A percentile compares a stretch with the other conserved stretches of the same genome.
Conservation (phyloP, 805 yeast genomes). For the Starmerella scarabaei region DNA sequence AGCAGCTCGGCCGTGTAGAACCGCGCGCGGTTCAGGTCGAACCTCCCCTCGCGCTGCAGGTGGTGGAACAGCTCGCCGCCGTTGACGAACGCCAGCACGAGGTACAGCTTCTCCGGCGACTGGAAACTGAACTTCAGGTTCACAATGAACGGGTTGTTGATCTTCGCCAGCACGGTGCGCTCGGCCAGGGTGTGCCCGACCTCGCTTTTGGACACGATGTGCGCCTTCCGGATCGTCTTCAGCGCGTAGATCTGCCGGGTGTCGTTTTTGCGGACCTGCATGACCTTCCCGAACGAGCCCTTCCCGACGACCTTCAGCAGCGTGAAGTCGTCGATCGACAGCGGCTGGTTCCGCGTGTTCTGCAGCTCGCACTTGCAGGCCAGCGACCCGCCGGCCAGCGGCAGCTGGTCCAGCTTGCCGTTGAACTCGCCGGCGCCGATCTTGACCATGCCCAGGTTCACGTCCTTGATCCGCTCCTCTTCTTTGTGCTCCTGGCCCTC, state of each 20-base stretch:
- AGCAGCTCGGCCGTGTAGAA: slow-evolving; percentile 90
- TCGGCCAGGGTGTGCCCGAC: slow-evolving; percentile 95
- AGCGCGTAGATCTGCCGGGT: slow-evolving; percentile 90
- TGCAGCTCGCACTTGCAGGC: slow-evolving; percentile 20
- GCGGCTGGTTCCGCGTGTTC: slow-evolving; percentile 33
- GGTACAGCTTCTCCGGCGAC: slow-evolving; percentile 84
- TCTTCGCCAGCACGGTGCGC: slow-evolving; percentile 85
- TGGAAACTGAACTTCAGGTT: slow-evolving; percentile 94
- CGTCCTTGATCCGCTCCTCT: slow-evolving; percentile 39
- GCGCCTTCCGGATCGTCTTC: slow-evolving; percentile 86
- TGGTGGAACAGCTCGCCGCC: slow-evolving; percentile 97
- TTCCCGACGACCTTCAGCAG: slow-evolving; percentile 90
- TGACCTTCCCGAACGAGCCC: slow-evolving; percentile 96
- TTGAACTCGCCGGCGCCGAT: slow-evolving; percentile 20
- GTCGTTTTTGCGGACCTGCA: slow-evolving; percentile 95
- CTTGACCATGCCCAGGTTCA: slow-evolving; percentile 15
- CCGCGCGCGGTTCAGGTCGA: slow-evolving; percentile 76
- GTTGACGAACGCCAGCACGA: slow-evolving; percentile 83
- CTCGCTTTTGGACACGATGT: slow-evolving; percentile 85
- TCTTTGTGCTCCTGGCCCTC: slow-evolving; percentile 36
- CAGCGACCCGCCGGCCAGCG: slow-evolving; percentile 23
- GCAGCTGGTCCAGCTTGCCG: slow-evolving; percentile 27
- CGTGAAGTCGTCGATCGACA: slow-evolving; percentile 85
- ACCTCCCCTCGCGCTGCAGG: slow-evolving; percentile 78
- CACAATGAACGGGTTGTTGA: slow-evolving; percentile 88